phyloP scores from a whole-genome alignment of 2,329 filamentous ascomycete species.

The Alternaria angustiovoidea region DNA sequence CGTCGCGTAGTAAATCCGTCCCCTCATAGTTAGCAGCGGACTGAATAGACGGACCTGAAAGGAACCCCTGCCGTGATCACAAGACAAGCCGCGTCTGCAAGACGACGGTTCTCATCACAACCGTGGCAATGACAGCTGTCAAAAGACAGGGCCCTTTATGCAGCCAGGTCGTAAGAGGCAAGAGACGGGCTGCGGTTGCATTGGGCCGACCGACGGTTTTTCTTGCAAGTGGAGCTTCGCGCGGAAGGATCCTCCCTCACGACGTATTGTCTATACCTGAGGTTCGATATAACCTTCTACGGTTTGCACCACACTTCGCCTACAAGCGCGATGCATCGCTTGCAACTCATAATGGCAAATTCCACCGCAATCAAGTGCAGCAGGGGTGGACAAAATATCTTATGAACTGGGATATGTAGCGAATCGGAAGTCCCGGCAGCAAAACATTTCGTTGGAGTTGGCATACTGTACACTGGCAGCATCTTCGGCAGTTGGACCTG shows the following conservation, averaged over 20 bases:
- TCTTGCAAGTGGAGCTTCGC: slow-evolving; percentile 3
- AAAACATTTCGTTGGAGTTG: background rate
- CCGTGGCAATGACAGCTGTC: slow-evolving; percentile 18
- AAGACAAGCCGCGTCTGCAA: slow-evolving; percentile 10
- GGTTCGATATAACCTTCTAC: background rate
- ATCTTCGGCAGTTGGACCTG: background rate
- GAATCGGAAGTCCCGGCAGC: slow-evolving; percentile 13
- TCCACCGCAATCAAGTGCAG: background rate
- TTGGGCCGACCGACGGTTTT: slow-evolving; percentile 11
- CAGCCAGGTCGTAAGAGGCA: slow-evolving; percentile 14
- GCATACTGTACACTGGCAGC: background rate
- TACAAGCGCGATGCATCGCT: slow-evolving; percentile 2
- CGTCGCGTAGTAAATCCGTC: background rate
- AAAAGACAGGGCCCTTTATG: slow-evolving; percentile 10
- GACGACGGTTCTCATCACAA: background rate
- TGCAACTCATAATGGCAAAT: slow-evolving; percentile 2
- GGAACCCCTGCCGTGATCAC: slow-evolving; percentile 6
- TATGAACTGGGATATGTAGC: background rate
- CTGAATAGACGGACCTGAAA: background rate
- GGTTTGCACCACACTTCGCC: background rate
- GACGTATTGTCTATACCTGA: slow-evolving; percentile 10
- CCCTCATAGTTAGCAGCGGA: slow-evolving; percentile 1
- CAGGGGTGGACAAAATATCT: background rate
- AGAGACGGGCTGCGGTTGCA: slow-evolving; percentile 15
- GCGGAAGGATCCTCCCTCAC: slow-evolving; percentile 7